phyloP scores from a whole-genome alignment of 345 rosid species.

The Moringa oleifera region DNA sequence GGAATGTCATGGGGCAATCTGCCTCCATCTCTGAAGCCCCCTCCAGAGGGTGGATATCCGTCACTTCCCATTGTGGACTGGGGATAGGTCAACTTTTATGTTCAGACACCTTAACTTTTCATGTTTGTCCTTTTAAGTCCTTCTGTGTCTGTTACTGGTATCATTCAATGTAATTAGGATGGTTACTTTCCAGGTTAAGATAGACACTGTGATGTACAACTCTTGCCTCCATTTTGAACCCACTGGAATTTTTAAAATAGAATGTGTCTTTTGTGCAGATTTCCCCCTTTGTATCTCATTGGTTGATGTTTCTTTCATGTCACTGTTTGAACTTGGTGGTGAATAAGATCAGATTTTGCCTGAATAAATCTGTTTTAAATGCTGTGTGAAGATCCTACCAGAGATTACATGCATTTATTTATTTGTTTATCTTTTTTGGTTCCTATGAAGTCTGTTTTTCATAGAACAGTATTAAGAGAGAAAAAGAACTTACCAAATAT shows the following conservation, averaged over 20 bases:
- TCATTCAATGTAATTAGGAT: neutral
- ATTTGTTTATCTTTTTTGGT: too few species aligned
- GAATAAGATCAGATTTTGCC: neutral
- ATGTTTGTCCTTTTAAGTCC: neutral
- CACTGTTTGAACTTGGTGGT: neutral
- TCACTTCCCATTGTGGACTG: conserved; percentile 62
- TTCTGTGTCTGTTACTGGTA: too few species aligned
- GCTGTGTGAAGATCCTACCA: too few species aligned
- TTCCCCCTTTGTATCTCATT: neutral
- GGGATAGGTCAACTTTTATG: conserved; percentile 42
- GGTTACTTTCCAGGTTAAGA: neutral
- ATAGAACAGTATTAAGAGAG: too few species aligned
- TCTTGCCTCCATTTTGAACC: neutral
- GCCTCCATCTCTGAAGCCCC: conserved; percentile 86
- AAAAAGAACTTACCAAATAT: too few species aligned
- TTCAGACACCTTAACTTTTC: neutral
- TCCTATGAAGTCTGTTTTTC: too few species aligned
- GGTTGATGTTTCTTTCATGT: neutral
- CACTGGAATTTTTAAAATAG: neutral
- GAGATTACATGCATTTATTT: too few species aligned
- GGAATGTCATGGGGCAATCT: conserved; percentile 69
- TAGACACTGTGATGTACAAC: neutral
- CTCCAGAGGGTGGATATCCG: conserved; percentile 71
- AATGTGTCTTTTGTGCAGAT: neutral
- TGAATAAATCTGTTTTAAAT: too few species aligned